phyloP scores from a whole-genome alignment of 768 basidiomycete species.

The Rossbeevera mucosa region DNA sequence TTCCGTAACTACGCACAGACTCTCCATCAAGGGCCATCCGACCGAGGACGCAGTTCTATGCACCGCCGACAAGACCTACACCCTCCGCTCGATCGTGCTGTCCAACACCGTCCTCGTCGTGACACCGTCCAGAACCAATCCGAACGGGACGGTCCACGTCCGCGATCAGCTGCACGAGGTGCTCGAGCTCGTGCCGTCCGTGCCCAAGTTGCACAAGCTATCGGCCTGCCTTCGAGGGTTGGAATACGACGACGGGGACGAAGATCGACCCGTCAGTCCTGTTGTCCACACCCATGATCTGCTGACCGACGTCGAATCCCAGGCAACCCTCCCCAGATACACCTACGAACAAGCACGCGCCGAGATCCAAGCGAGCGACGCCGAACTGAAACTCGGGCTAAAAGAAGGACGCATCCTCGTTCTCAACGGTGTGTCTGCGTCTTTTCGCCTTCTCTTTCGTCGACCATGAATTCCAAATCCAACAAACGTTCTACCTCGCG shows the following conservation, averaged over 20 bases:
- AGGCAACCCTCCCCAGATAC: constrained; percentile 41
- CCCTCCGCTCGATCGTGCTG: constrained; percentile 77
- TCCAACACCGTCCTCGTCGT: constrained; percentile 85
- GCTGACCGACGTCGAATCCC: too few relatives aligned
- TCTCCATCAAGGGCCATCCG: constrained; percentile 76
- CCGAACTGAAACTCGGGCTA: constrained; percentile 62
- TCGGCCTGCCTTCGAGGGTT: constrained; percentile 53
- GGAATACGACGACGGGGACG: constrained; percentile 65
- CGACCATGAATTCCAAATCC: too few relatives aligned
- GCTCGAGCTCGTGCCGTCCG: constrained; percentile 72
- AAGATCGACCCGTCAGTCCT: constrained; percentile 34
- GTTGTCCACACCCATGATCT: too few relatives aligned
- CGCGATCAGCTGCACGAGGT: constrained; percentile 80
- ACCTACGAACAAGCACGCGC: constrained; percentile 54
- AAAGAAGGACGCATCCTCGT: constrained; percentile 66
- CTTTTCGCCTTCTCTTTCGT: background rate
- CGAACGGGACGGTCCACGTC: constrained; percentile 53
- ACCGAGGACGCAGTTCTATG: constrained; percentile 90
- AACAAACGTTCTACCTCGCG: too few relatives aligned
- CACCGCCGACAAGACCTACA: constrained; percentile 74
- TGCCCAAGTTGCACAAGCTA: constrained; percentile 74
- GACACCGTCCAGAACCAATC: constrained; percentile 40
- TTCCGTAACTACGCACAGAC: too few relatives aligned
- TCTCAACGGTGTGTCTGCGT: constrained; percentile 54
- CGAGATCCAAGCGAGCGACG: constrained; percentile 79